Evolutionary conservation across 2,329 filamentous ascomycete genomes (phyloP).

Genomic region (Exserohilum turcica): DNA sequence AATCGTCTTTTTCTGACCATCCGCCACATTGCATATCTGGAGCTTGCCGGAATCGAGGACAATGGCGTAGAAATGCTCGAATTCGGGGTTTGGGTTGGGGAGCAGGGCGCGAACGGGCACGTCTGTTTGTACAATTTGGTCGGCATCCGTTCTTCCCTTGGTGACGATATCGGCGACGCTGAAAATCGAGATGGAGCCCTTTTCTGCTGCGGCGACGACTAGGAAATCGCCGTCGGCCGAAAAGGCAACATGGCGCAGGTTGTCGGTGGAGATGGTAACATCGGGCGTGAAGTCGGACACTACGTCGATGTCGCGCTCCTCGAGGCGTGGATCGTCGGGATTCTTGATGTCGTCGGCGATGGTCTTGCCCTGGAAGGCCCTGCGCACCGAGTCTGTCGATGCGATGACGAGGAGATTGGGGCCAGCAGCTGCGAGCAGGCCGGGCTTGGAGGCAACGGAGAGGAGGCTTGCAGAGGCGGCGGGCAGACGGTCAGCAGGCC

Average conservation of each 20-base stretch:
- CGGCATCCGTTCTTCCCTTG: conserved; percentile 66
- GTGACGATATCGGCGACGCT: conserved; percentile 70
- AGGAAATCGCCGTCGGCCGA: conserved; percentile 87
- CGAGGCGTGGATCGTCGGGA: conserved; percentile 10
- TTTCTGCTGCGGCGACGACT: conserved; percentile 78
- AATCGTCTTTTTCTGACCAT: conserved; percentile 59
- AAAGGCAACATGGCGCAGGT: conserved; percentile 87
- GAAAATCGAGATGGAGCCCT: conserved; percentile 79
- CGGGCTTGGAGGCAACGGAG: conserved; percentile 77
- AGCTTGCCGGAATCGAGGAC: conserved; percentile 82
- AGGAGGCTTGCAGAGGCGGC: conserved; percentile 80
- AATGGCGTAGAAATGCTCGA: conserved; percentile 76
- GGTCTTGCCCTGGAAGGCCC: conserved; percentile 66
- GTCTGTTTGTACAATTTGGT: conserved; percentile 77
- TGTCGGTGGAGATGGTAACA: conserved; percentile 72
- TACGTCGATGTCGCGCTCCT: conserved; percentile 62
- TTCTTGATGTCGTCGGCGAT: conserved; percentile 22
- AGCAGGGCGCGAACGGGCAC: conserved; percentile 73
- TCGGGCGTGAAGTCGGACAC: conserved; percentile 74
- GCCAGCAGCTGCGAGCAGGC: conserved; percentile 84
- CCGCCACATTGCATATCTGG: conserved; percentile 76
- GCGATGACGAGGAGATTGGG: conserved; percentile 79
- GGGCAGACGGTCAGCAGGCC: conserved; percentile 72
- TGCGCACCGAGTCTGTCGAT: conserved; percentile 76
- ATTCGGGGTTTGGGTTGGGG: conserved; percentile 78